Evolutionary conservation across 2,329 filamentous ascomycete species (phyloP), one percentile per base, ranked within the genome.

Genomic region (Aplosporella prunicola): DNA sequence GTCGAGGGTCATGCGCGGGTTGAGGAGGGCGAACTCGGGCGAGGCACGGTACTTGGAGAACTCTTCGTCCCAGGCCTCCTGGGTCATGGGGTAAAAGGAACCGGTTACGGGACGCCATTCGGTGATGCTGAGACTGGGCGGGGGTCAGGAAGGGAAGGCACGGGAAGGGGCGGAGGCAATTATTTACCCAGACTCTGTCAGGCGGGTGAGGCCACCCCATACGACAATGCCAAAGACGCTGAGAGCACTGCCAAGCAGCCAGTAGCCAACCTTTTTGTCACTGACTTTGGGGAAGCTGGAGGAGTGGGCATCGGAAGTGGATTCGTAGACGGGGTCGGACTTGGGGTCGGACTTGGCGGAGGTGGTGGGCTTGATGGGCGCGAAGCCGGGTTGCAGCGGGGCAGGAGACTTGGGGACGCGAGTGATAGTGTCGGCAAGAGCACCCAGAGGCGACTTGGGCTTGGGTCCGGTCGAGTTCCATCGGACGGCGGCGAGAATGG

Each of bases 91-190:
- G 23, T 87, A 88, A 24, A 93, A 67, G 11, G 87, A 88, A 48
- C 91, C 91, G 8, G 91, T 96, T 28, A 98, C 88, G 33, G 91
- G 91, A 49, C 80, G 81, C 91, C 91, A 98, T 82, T 98, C 91
- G 45, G 91, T 98, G 52, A 98, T 98, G 58, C 88, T 95, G 47
- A 98, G 72, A 30, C 89, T 93, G 40, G 1, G 32, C 10, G 23
- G 32, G 4, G 47, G 45, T 48, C 41, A 51, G 52, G 31, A 3
- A 7, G 3, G 13, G 11, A 6, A n/a, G 31, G 16, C 5, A 24
- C 9, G 14, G 15, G 17, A 29, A 41, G 16, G 20, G 11, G 5
- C 8, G n/a, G 17, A 10, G 9, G 18, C 14, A 31, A 22, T 16
- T 27, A 45, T 68, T 47, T 73, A 93, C 87, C 87, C 91, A 48